Percentiles rank a stretch among this genome's conserved stretches.
phyloP scores from a whole-genome alignment of 495 filamentous ascomycete species.

The Lophium mytilinum region DNA sequence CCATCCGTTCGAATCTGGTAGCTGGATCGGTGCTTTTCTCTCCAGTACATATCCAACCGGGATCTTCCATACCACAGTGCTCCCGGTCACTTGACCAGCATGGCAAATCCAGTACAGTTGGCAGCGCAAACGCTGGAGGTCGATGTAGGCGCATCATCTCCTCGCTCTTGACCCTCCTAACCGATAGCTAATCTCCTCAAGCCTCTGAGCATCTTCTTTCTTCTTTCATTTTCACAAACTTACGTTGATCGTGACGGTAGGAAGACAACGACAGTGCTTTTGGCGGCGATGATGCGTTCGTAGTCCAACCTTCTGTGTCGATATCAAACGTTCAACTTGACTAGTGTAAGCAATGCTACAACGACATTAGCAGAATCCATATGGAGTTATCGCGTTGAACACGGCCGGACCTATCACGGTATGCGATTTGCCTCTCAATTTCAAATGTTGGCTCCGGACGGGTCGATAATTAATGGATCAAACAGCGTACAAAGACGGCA shows the following conservation, averaged over 20 bases:
- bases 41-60: too few species aligned
- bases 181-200: neutral
- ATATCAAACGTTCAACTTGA: neutral
- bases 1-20: too few species aligned
- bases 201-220: neutral
- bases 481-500: slow-evolving; percentile 27
- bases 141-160: slow-evolving; percentile 9
- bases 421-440: neutral
- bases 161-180: neutral
- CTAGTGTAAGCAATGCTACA: slow-evolving; percentile 19
- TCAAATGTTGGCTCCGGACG: too few species aligned
- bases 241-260: neutral
- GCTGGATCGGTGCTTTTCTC: too few species aligned
- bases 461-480: neutral
- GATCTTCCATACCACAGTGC: too few species aligned
- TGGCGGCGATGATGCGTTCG: neutral
- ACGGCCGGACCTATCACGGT: slow-evolving; percentile 31
- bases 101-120: neutral
- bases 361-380: slow-evolving; percentile 26
- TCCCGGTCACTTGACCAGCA: neutral
- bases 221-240: neutral
- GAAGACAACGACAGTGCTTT: slow-evolving; percentile 1
- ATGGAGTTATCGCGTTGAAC: slow-evolving; percentile 24
- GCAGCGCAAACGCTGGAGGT: slow-evolving; percentile 3
- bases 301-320: neutral